phyloP scores from a whole-genome alignment of 1,139 yeast species.

The Saccharomycopsis hybrid region DNA sequence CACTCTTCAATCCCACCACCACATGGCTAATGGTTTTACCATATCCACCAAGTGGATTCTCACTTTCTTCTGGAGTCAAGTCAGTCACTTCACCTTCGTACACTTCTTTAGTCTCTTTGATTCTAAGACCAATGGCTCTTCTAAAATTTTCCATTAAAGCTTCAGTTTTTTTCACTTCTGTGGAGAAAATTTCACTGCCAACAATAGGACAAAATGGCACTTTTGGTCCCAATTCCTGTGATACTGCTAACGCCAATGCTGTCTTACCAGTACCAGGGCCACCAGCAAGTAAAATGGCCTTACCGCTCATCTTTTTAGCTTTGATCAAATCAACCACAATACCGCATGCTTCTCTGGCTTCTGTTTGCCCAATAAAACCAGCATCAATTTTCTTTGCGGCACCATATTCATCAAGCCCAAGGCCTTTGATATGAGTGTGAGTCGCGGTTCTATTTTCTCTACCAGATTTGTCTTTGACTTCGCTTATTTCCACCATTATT shows the following conservation, averaged over 20 bases:
- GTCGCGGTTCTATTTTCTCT: constrained; percentile 86
- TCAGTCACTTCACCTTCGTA: constrained; percentile 98
- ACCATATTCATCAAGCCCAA: constrained; percentile 90
- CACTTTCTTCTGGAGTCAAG: constrained; percentile 93
- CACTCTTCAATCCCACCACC: constrained; percentile 88
- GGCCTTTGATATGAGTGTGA: constrained; percentile 93
- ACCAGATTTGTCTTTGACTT: constrained; percentile 55
- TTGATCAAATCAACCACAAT: constrained; percentile 90
- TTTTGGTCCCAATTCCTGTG: constrained; percentile 96
- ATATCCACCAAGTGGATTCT: constrained; percentile 94
- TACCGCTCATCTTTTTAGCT: constrained; percentile 90
- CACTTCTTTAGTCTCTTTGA: constrained; percentile 95
- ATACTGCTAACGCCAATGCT: constrained; percentile 90
- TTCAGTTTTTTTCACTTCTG: constrained; percentile 96
- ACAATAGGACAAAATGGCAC: constrained; percentile 98
- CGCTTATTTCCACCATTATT: constrained; percentile 88
- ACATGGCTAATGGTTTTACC: constrained; percentile 96
- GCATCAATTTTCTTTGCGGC: constrained; percentile 80
- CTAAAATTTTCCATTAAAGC: constrained; percentile 96
- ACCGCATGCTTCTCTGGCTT: constrained; percentile 97
- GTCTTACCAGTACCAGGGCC: constrained; percentile 99
- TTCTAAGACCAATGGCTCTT: constrained; percentile 91
- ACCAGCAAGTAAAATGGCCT: constrained; percentile 92
- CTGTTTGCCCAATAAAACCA: constrained; percentile 91
- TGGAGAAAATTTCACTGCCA: constrained; percentile 91